These are phyloP conservation scores for Mycosphaerelloides madeirae DNA, from an alignment of 2,329 filamentous ascomycete species.

Conservation along the genomic window DNA sequence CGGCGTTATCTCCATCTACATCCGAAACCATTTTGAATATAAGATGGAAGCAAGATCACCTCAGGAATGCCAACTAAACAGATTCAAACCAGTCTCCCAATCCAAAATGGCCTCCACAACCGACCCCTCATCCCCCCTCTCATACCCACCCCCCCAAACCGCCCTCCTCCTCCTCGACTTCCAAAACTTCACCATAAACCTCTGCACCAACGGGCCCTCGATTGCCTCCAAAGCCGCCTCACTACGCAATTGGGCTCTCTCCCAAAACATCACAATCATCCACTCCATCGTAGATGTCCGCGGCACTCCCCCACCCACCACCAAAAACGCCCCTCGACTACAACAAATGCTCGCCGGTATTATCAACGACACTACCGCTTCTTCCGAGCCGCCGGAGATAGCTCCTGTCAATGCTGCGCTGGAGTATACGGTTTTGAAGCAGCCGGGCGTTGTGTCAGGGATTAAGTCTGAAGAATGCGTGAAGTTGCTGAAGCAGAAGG, in stretches of 20 bases:
- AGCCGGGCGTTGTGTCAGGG: conserved; percentile 10
- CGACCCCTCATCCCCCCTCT: conserved; percentile 12
- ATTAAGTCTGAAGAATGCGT: conserved; percentile 8
- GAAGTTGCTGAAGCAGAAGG: conserved; percentile 9
- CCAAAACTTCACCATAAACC: conserved; percentile 11
- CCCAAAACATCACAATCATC: conserved; percentile 12
- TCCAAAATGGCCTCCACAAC: no score
- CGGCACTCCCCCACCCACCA: neutral
- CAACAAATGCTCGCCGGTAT: neutral
- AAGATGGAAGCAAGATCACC: no score
- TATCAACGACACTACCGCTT: neutral
- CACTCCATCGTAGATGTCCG: conserved; percentile 13
- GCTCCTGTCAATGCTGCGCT: neutral
- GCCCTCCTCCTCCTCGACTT: conserved; percentile 16
- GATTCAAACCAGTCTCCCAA: no score
- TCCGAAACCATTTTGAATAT: no score
- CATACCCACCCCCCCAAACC: conserved; percentile 12
- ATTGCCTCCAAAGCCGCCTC: conserved; percentile 3
- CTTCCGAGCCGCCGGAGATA: neutral
- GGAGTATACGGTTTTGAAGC: conserved; percentile 4
- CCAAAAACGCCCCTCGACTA: neutral
- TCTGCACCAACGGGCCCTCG: neutral
- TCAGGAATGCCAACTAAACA: no score
- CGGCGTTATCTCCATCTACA: no score
- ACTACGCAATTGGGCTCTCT: conserved; percentile 14